Conservation (phyloP, 371 early-diverging fungal species). For the Mucor plumbeus region DNA sequence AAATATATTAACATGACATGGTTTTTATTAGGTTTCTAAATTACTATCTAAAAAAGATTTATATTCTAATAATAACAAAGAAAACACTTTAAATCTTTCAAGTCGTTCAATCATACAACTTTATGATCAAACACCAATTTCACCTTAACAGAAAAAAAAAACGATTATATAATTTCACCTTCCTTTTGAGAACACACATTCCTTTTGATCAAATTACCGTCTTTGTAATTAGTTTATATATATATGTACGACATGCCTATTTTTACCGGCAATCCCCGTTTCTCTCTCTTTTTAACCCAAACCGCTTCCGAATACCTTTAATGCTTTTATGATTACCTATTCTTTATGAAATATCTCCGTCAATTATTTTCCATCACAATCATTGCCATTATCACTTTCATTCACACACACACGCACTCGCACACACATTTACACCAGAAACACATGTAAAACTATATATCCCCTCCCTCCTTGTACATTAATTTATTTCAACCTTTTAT, state of each 20-base stretch:
- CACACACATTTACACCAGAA: not conserved
- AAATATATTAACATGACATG: constrained; percentile 1
- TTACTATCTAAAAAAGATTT: constrained; percentile 13
- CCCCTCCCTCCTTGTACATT: constrained; percentile 4
- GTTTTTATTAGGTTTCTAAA: constrained; percentile 19
- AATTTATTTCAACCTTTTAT: not conserved
- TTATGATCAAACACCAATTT: constrained; percentile 44
- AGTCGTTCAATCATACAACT: constrained; percentile 41
- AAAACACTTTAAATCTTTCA: constrained; percentile 39
- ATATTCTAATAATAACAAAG: constrained; percentile 41
- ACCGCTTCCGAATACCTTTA: constrained; percentile 10
- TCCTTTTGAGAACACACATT: constrained; percentile 28
- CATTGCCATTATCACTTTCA: not conserved
- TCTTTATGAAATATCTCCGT: constrained; percentile 9
- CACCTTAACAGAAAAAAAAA: constrained; percentile 32
- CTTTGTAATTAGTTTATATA: constrained; percentile 13
- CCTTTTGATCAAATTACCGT: constrained; percentile 18
- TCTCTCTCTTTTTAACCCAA: not conserved
- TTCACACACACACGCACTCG: constrained; percentile 1
- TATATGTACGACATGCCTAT: constrained; percentile 23
- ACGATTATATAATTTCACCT: not conserved
- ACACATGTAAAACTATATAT: constrained; percentile 19
- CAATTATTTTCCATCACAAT: not conserved
- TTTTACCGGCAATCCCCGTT: constrained; percentile 28
- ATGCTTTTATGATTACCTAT: not conserved